Evolutionary conservation across 2,329 filamentous ascomycete genomes (phyloP).

Genomic region (Arachnopeziza araneosa): DNA sequence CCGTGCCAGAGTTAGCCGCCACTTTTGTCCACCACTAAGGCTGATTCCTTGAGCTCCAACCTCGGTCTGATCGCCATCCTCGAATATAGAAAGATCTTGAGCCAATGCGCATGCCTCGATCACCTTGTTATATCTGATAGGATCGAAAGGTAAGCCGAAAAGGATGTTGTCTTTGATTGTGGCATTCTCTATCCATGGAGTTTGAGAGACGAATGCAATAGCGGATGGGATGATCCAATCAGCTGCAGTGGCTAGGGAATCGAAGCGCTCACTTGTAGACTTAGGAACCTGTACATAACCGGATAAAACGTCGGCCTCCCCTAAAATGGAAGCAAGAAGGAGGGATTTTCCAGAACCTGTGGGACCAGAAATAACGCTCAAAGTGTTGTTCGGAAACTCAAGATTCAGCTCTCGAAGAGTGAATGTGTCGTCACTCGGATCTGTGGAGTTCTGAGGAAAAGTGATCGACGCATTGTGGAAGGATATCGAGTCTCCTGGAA

Average conservation of each 20-base stretch:
- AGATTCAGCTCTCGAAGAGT: slow-evolving; percentile 59
- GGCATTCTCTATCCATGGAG: slow-evolving; percentile 68
- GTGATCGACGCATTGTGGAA: slow-evolving; percentile 66
- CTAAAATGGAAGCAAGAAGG: slow-evolving; percentile 66
- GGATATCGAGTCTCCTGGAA: slow-evolving; percentile 52
- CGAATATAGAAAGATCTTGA: slow-evolving; percentile 68
- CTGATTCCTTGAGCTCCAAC: slow-evolving; percentile 80
- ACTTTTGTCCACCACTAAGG: slow-evolving; percentile 75
- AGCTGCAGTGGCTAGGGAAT: slow-evolving; percentile 51
- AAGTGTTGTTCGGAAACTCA: slow-evolving; percentile 61
- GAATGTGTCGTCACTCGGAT: slow-evolving; percentile 55
- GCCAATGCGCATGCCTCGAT: slow-evolving; percentile 64
- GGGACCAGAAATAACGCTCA: slow-evolving; percentile 71
- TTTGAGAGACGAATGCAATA: slow-evolving; percentile 53
- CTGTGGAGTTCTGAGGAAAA: slow-evolving; percentile 54
- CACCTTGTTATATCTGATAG: slow-evolving; percentile 61
- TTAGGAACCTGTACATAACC: slow-evolving; percentile 54
- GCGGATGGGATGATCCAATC: slow-evolving; percentile 67
- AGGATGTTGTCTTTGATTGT: slow-evolving; percentile 71
- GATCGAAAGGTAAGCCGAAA: slow-evolving; percentile 65
- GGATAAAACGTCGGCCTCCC: slow-evolving; percentile 64
- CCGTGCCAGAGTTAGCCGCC: slow-evolving; percentile 71
- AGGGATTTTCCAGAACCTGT: slow-evolving; percentile 79
- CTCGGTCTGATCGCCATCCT: slow-evolving; percentile 70
- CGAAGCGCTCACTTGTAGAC: slow-evolving; percentile 47